Evolutionary conservation across 2,329 filamentous ascomycete genomes (phyloP).

Genomic region (Colletotrichum godetiae): DNA sequence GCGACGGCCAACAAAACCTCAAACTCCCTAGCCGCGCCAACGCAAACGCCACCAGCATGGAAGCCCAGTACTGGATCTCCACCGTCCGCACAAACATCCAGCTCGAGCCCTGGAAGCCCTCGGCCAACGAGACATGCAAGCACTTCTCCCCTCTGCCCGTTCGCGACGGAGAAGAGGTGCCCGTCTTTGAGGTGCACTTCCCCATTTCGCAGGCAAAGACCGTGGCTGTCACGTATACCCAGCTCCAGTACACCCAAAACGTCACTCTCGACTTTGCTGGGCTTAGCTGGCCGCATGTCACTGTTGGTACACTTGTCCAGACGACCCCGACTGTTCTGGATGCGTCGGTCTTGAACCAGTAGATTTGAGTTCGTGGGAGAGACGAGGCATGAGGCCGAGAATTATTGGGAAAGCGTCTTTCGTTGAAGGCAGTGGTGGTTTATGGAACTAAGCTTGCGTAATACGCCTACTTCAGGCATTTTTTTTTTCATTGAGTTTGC

Average conservation of each 20-base stretch:
- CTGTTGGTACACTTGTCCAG: conserved; percentile 31
- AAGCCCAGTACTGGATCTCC: conserved; percentile 21
- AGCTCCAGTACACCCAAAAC: conserved; percentile 52
- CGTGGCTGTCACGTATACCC: conserved; percentile 36
- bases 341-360: conserved; percentile 43
- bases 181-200: not conserved
- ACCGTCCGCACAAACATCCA: not conserved
- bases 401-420: too few species aligned
- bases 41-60: not conserved
- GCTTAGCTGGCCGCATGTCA: conserved; percentile 28
- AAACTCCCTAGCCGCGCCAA: not conserved
- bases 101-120: not conserved
- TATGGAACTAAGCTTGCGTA: too few species aligned
- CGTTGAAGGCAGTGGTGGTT: too few species aligned
- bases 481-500: accelerated
- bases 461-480: too few species aligned
- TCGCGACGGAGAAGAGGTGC: not conserved
- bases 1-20: conserved; percentile 25
- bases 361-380: too few species aligned
- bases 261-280: conserved; percentile 26
- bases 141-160: not conserved
- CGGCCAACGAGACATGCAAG: not conserved
- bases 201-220: not conserved
- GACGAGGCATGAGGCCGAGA: too few species aligned
- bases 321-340: conserved; percentile 9